Evolutionary conservation across 371 early-diverging fungal genomes (phyloP).

Genomic region (Nematocida displodere): DNA sequence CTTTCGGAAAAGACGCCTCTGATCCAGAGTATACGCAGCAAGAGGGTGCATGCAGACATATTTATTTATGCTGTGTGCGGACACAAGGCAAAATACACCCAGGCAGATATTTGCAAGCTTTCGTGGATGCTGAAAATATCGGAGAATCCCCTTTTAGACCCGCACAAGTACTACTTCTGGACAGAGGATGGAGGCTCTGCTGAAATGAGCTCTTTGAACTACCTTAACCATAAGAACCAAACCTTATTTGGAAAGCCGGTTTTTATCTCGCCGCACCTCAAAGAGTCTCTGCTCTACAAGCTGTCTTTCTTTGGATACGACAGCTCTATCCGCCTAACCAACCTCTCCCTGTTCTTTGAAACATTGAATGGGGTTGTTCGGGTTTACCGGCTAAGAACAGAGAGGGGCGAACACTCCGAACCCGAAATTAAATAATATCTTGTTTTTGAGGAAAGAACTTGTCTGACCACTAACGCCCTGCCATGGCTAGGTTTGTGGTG

Average conservation of each 20-base stretch:
- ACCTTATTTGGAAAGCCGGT: background rate
- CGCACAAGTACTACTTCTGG: conserved; percentile 23
- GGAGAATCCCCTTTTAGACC: background rate
- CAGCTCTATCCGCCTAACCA: background rate
- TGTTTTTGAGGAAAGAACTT: too few relatives aligned
- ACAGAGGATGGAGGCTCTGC: background rate
- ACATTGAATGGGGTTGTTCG: conserved; percentile 25
- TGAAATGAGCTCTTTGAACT: background rate
- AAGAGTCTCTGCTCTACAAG: conserved; percentile 44
- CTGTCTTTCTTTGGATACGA: background rate
- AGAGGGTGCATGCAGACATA: background rate
- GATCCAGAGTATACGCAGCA: background rate
- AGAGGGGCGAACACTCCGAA: too few relatives aligned
- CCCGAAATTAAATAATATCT: too few relatives aligned
- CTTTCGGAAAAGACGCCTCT: conserved; percentile 71
- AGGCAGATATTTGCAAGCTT: conserved; percentile 1
- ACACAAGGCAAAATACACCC: background rate
- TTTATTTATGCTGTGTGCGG: background rate
- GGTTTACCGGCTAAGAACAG: conserved; percentile 5
- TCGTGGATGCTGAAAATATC: conserved; percentile 17
- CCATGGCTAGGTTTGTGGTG: too few relatives aligned
- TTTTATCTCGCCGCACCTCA: conserved; percentile 1
- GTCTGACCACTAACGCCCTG: too few relatives aligned
- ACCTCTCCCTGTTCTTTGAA: conserved; percentile 15
- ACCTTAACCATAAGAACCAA: background rate